Conservation (phyloP, 441 rosid genomes). For the Gossypium laxum region DNA sequence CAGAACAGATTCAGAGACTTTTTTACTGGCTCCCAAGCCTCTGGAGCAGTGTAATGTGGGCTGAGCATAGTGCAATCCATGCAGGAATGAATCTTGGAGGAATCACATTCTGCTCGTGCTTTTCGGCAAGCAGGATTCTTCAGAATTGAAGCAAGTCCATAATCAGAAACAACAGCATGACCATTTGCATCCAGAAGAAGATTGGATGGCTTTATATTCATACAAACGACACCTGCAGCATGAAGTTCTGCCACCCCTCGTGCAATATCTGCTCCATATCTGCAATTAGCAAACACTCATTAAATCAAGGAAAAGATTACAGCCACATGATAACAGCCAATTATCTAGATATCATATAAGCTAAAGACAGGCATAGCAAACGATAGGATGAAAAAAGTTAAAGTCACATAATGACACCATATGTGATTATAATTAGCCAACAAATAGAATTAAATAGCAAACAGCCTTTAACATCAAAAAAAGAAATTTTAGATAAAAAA, state of each 20-base stretch:
- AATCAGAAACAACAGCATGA: conserved; percentile 87
- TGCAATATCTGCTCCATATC: conserved; percentile 87
- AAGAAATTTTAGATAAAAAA: background rate
- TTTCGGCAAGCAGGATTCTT: conserved; percentile 80
- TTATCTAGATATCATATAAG: background rate
- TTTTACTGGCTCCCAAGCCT: conserved; percentile 96
- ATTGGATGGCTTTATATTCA: conserved; percentile 92
- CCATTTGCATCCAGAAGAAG: conserved; percentile 77
- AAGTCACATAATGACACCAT: background rate
- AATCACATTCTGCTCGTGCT: conserved; percentile 60
- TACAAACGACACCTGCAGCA: conserved; percentile 94
- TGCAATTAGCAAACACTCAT: conserved; percentile 31
- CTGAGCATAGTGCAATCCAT: conserved; percentile 80
- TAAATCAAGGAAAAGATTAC: conserved; percentile 19
- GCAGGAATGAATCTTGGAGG: conserved; percentile 61
- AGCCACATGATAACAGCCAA: conserved; percentile 1
- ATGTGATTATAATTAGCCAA: background rate
- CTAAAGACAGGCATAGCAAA: background rate
- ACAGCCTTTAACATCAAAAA: background rate
- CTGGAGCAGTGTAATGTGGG: conserved; percentile 95
- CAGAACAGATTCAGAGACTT: conserved; percentile 77
- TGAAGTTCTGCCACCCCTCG: conserved; percentile 96
- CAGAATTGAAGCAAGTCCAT: conserved; percentile 76
- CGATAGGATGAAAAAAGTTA: background rate
- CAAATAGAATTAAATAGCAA: background rate